Conservation (phyloP, 192 early-diverging fungal genomes). For the Oehlia diaphana region DNA sequence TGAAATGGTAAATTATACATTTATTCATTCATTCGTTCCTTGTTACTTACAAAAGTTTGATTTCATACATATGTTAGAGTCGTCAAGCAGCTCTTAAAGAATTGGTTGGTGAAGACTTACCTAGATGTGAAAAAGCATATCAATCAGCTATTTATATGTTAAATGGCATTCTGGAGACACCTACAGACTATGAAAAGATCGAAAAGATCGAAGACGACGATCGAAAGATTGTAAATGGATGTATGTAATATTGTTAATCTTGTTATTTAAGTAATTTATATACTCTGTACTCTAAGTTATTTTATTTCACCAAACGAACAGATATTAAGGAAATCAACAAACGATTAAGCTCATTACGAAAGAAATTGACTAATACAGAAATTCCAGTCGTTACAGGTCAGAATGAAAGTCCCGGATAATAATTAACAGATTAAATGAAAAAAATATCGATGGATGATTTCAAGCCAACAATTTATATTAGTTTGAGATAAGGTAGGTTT, state of each 20-base stretch:
- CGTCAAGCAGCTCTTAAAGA: conserved; percentile 65
- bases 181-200: conserved; percentile 41
- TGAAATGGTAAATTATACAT: conserved; percentile 51
- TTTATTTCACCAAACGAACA: not conserved
- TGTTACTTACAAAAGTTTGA: not conserved
- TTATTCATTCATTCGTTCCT: not conserved
- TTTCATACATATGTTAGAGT: conserved; percentile 39
- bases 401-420: not conserved
- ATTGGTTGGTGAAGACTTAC: conserved; percentile 59
- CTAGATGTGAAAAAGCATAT: conserved; percentile 72
- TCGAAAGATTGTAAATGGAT: conserved; percentile 49
- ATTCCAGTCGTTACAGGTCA: not conserved
- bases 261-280: not conserved
- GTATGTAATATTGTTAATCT: conserved; percentile 35
- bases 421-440: not conserved
- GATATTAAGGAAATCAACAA: conserved; percentile 24
- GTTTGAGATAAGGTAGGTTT: not conserved
- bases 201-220: conserved; percentile 59
- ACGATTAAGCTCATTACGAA: conserved; percentile 23
- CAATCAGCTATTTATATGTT: conserved; percentile 77
- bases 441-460: not conserved
- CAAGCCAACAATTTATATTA: not conserved
- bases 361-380: conserved; percentile 12
- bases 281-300: not conserved
- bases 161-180: conserved; percentile 63